A percentile compares a stretch with the other conserved stretches of the same genome.
These are phyloP conservation scores for Pelagophyceae sp. DNA, from an alignment of 352 stramenopile species.

Conservation along the genomic window DNA sequence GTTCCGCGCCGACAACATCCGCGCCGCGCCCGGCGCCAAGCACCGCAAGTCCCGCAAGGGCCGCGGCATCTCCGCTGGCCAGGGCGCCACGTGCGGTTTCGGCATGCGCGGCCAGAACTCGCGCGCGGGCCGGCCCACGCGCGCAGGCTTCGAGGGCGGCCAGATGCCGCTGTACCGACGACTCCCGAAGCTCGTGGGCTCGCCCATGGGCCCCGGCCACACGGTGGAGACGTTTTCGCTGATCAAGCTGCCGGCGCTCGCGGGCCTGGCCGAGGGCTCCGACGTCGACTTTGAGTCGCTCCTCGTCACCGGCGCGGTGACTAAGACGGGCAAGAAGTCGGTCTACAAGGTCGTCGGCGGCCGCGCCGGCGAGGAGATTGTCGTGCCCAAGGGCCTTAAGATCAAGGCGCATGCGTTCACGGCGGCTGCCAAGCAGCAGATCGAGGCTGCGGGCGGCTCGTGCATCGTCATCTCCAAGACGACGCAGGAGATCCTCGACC, in stretches of 20 bases:
- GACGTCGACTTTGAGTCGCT: slow-evolving; percentile 57
- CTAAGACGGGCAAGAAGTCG: slow-evolving; percentile 69
- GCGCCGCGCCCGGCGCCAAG: slow-evolving; percentile 47
- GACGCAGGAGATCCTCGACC: slow-evolving; percentile 51
- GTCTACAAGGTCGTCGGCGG: slow-evolving; percentile 86
- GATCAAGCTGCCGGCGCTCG: slow-evolving; percentile 86
- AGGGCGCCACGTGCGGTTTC: slow-evolving; percentile 66
- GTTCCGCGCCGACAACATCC: slow-evolving; percentile 51
- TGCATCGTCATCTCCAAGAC: slow-evolving; percentile 60
- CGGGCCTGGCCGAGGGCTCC: slow-evolving; percentile 75
- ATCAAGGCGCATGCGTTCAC: slow-evolving; percentile 87
- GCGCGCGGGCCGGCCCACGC: slow-evolving; percentile 66
- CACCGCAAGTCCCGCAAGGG: slow-evolving; percentile 57
- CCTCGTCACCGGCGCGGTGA: slow-evolving; percentile 53
- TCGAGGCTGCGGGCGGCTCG: slow-evolving; percentile 85
- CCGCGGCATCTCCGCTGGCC: slow-evolving; percentile 63
- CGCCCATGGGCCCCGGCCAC: slow-evolving; percentile 61
- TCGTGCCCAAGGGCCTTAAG: slow-evolving; percentile 58
- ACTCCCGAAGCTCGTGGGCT: slow-evolving; percentile 79
- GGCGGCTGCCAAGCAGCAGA: slow-evolving; percentile 72
- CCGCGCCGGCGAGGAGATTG: slow-evolving; percentile 23
- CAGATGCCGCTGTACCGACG: slow-evolving; percentile 92
- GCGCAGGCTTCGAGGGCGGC: slow-evolving; percentile 90
- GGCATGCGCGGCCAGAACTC: slow-evolving; percentile 89
- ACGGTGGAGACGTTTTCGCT: slow-evolving; percentile 74